These are phyloP conservation scores for Cutaneotrichosporon cutaneum DNA, from an alignment of 1,284 basidiomycete genomes.

Conservation along the genomic window DNA sequence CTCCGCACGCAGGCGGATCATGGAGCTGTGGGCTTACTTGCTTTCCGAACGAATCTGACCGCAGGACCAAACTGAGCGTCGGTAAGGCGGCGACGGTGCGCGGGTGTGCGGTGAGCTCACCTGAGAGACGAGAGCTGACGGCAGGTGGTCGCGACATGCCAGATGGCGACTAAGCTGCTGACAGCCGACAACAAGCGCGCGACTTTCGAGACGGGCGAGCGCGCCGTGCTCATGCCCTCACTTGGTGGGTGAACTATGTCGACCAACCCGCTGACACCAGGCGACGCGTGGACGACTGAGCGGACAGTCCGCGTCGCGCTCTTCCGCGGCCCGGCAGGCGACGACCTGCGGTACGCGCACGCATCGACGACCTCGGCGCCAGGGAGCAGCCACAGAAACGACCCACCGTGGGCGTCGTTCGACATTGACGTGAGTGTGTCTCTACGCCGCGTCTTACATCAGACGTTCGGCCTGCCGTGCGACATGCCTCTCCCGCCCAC, in stretches of 20 bases:
- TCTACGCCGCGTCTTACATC: no score
- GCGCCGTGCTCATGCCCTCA: conserved; percentile 52
- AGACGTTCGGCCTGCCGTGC: conserved; percentile 40
- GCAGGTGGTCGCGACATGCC: conserved; percentile 47
- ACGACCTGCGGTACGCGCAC: conserved; percentile 47
- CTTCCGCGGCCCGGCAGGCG: conserved; percentile 41
- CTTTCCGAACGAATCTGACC: conserved; percentile 2
- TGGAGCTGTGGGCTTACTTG: conserved; percentile 41
- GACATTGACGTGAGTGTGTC: conserved; percentile 49
- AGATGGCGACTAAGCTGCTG: conserved; percentile 51
- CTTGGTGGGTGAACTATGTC: conserved; percentile 35
- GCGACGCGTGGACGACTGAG: conserved; percentile 48
- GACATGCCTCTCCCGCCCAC: conserved; percentile 28
- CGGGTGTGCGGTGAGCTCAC: conserved; percentile 44
- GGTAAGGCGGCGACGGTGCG: conserved; percentile 43
- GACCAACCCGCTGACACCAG: conserved; percentile 18
- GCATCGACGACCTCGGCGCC: conserved; percentile 27
- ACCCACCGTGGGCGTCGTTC: conserved; percentile 40
- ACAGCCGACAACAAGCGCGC: conserved; percentile 47
- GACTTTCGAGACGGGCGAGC: conserved; percentile 49
- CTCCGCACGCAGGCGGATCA: conserved; percentile 32
- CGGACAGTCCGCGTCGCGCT: conserved; percentile 44
- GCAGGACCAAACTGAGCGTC: conserved; percentile 45
- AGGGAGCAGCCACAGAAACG: neutral
- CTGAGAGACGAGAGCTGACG: conserved; percentile 12